Percentiles rank a stretch among this genome's conserved stretches.
These are phyloP conservation scores for Piedraia hortae DNA, from an alignment of 2,329 filamentous ascomycete genomes.

Conservation along the genomic window DNA sequence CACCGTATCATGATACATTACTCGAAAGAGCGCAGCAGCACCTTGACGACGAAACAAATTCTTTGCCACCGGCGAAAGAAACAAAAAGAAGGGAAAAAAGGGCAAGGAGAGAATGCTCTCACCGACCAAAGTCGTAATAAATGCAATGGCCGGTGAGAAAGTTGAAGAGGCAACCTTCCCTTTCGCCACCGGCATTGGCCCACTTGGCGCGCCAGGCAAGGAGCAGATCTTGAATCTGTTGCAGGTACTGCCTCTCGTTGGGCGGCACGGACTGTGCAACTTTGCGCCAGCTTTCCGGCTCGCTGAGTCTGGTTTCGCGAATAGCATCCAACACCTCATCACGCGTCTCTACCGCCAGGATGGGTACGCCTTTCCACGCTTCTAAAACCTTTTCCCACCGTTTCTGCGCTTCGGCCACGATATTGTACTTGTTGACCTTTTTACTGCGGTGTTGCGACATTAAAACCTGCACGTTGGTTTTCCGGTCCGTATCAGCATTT, in stretches of 20 bases:
- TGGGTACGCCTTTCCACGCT: constrained; percentile 47
- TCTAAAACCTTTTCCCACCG: constrained; percentile 34
- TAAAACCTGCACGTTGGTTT: constrained; percentile 49
- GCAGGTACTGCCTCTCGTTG: constrained; percentile 54
- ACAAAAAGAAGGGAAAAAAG: no score
- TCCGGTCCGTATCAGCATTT: constrained; percentile 14
- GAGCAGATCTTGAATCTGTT: constrained; percentile 57
- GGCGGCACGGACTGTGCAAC: constrained; percentile 54
- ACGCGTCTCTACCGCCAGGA: constrained; percentile 66
- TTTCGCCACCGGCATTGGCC: constrained; percentile 20
- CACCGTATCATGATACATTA: no score
- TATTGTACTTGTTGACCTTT: constrained; percentile 66
- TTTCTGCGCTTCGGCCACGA: constrained; percentile 48
- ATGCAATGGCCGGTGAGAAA: constrained; percentile 63
- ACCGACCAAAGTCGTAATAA: constrained; percentile 46
- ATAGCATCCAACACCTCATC: constrained; percentile 60
- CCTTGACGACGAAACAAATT: no score
- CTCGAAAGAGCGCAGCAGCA: no score
- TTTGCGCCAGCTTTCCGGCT: constrained; percentile 58
- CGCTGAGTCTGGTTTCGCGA: constrained; percentile 43
- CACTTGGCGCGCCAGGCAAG: constrained; percentile 31
- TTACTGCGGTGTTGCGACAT: constrained; percentile 61
- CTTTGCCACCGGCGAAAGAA: no score
- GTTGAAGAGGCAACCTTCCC: constrained; percentile 73
- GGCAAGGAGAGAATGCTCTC: no score